These are phyloP conservation scores for Fusarium sp. DNA, from an alignment of 2,329 filamentous ascomycete genomes.

Conservation along the genomic window DNA sequence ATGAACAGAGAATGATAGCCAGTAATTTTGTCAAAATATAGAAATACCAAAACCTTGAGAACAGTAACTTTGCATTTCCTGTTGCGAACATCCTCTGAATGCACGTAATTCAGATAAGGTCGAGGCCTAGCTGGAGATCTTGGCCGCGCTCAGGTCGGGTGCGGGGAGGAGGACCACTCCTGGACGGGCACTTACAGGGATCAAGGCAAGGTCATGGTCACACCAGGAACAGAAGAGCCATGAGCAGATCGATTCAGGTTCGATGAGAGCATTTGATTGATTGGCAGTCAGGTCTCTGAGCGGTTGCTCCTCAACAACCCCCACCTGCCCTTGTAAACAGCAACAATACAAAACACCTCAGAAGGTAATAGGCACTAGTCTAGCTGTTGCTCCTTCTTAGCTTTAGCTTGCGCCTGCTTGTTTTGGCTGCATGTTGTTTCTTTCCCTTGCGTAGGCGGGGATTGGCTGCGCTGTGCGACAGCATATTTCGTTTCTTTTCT, in stretches of 20 bases:
- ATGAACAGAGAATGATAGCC: neutral
- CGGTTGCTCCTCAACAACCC: conserved; percentile 45
- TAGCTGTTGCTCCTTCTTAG: conserved; percentile 2
- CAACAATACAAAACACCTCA: conserved; percentile 24
- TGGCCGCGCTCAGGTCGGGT: conserved; percentile 10
- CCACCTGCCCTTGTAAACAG: conserved; percentile 37
- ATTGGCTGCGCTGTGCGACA: conserved; percentile 34
- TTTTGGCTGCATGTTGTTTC: conserved; percentile 35
- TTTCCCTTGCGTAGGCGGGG: conserved; percentile 26
- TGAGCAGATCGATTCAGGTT: conserved; percentile 30
- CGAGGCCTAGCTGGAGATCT: conserved; percentile 21
- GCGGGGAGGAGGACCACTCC: conserved; percentile 29
- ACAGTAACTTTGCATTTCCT: neutral
- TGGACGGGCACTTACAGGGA: conserved; percentile 29
- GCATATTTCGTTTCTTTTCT: conserved; percentile 30
- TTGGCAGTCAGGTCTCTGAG: conserved; percentile 24
- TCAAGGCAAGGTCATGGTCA: conserved; percentile 25
- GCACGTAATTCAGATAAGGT: conserved; percentile 16
- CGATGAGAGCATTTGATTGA: conserved; percentile 29
- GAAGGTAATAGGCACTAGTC: conserved; percentile 25
- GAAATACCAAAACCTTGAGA: neutral
- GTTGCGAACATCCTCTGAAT: neutral
- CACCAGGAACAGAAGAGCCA: conserved; percentile 40
- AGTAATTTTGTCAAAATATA: neutral
- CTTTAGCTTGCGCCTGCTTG: conserved; percentile 31